phyloP scores from a whole-genome alignment of 2,329 filamentous ascomycete genomes.

The Diaporthe ilicicola region DNA sequence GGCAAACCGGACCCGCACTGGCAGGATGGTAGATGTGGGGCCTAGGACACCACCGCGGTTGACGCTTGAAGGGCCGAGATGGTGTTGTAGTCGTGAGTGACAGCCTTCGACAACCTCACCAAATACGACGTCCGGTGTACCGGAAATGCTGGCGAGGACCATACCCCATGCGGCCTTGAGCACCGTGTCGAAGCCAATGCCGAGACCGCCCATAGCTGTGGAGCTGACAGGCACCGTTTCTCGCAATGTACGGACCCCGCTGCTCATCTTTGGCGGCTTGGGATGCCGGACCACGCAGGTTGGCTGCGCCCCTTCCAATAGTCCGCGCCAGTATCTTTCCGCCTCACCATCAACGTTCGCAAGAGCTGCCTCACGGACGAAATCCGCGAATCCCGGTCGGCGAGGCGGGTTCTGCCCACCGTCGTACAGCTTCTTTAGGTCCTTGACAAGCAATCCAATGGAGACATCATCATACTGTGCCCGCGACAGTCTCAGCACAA shows the following conservation, averaged over 20 bases:
- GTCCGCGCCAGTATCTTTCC: constrained; percentile 45
- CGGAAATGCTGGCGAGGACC: constrained; percentile 59
- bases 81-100: constrained; percentile 46
- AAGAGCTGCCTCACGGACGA: constrained; percentile 50
- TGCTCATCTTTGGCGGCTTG: constrained; percentile 50
- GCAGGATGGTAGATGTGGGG: constrained; percentile 56
- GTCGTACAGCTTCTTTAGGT: constrained; percentile 57
- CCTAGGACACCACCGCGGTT: constrained; percentile 63
- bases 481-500: constrained; percentile 57
- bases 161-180: constrained; percentile 67
- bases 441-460: constrained; percentile 55
- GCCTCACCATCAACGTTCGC: constrained; percentile 47
- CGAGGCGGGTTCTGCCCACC: constrained; percentile 43
- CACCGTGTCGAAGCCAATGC: constrained; percentile 59
- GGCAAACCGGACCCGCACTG: constrained; percentile 58
- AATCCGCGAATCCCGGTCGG: constrained; percentile 57
- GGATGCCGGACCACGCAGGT: constrained; percentile 54
- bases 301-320: constrained; percentile 55
- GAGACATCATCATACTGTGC: constrained; percentile 60
- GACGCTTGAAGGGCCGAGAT: constrained; percentile 50
- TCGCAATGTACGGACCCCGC: constrained; percentile 49
- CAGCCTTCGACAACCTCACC: constrained; percentile 62
- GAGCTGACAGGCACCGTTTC: constrained; percentile 52
- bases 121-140: constrained; percentile 61
- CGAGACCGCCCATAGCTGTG: constrained; percentile 48